These are phyloP conservation scores for Rhynchosporium graminicola DNA, from an alignment of 2,329 filamentous ascomycete species.

Conservation along the genomic window DNA sequence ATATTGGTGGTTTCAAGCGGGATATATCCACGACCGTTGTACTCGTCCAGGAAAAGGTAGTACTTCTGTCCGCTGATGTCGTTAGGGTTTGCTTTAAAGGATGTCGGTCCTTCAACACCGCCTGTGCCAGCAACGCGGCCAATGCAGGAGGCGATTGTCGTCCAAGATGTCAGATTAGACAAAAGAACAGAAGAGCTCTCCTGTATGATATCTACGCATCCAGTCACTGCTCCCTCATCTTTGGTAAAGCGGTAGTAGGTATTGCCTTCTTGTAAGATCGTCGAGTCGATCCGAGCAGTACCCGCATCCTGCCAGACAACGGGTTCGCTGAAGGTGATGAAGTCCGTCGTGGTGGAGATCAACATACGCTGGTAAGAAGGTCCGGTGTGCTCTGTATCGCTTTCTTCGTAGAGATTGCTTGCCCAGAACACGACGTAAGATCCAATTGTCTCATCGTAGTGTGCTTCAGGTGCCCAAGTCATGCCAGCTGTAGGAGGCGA, in stretches of 20 bases:
- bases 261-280: slow-evolving; percentile 12
- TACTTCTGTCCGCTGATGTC: slow-evolving; percentile 19
- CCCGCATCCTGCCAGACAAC: slow-evolving; percentile 18
- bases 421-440: slow-evolving; percentile 18
- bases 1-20: slow-evolving; percentile 16
- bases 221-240: slow-evolving; percentile 17
- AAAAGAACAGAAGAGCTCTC: slow-evolving; percentile 15
- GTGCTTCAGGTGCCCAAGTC: slow-evolving; percentile 19
- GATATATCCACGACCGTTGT: slow-evolving; percentile 16
- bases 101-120: slow-evolving; percentile 17
- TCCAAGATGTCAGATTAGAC: slow-evolving; percentile 8
- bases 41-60: slow-evolving; percentile 19
- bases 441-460: slow-evolving; percentile 11
- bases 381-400: slow-evolving; percentile 13
- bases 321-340: slow-evolving; percentile 17
- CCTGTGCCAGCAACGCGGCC: slow-evolving; percentile 15
- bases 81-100: slow-evolving; percentile 14
- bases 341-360: slow-evolving; percentile 13
- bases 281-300: slow-evolving; percentile 16
- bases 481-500: slow-evolving; percentile 19
- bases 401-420: slow-evolving; percentile 10
- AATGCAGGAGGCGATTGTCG: slow-evolving; percentile 9
- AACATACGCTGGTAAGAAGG: slow-evolving; percentile 18
- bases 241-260: slow-evolving; percentile 20
- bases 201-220: slow-evolving; percentile 17